Percentiles rank a stretch among this genome's conserved stretches.
phyloP scores from a whole-genome alignment of 129 eudicot species.

The Pulicaria dysenterica region DNA sequence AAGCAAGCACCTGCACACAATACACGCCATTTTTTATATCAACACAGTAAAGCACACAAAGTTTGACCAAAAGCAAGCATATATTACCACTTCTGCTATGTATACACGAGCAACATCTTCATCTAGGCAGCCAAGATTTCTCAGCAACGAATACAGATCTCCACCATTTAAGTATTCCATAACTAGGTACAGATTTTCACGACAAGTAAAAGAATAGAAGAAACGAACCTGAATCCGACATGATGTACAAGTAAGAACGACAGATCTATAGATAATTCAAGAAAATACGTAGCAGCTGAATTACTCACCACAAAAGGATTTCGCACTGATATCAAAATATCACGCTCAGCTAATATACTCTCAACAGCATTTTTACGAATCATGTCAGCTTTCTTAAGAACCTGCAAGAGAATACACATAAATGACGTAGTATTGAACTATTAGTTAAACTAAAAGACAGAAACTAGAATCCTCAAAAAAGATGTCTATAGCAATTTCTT shows the following conservation, averaged over 20 bases:
- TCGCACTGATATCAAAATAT: conserved; percentile 90
- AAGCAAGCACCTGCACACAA: conserved; percentile 82
- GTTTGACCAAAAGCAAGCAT: conserved; percentile 28
- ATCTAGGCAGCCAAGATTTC: conserved; percentile 95
- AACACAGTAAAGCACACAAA: neutral
- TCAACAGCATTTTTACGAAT: conserved; percentile 97
- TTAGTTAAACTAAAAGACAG: conserved; percentile 15
- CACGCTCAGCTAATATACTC: conserved; percentile 96
- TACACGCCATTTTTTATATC: conserved; percentile 6
- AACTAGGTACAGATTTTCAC: conserved; percentile 94
- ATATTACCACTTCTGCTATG: conserved; percentile 91
- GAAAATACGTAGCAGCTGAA: conserved; percentile 20
- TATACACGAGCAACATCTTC: conserved; percentile 98
- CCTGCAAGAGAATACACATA: conserved; percentile 48
- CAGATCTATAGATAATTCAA: conserved; percentile 1
- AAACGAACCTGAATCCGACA: conserved; percentile 74
- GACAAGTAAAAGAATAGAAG: conserved; percentile 96
- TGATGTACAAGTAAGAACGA: conserved; percentile 29
- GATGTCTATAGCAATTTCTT: neutral
- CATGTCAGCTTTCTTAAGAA: conserved; percentile 97
- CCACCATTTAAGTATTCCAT: conserved; percentile 99
- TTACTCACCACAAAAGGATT: conserved; percentile 98
- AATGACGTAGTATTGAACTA: neutral
- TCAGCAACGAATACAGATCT: conserved; percentile 84
- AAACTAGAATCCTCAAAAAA: neutral